phyloP scores from a whole-genome alignment of 768 basidiomycete genomes.

The Tylopilus sp. region DNA sequence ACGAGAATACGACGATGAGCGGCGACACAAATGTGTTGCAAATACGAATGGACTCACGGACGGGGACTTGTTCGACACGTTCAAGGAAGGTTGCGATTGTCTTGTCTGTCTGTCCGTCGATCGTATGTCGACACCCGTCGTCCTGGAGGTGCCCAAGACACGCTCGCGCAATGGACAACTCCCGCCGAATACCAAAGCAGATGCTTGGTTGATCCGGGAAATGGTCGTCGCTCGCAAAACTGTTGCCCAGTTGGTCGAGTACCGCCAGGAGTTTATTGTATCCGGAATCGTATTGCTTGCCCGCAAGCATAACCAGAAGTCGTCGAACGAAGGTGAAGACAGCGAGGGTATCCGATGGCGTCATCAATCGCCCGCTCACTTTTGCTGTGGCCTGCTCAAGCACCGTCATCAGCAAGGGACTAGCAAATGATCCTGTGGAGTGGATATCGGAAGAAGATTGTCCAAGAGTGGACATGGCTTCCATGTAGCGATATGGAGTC shows the following conservation, averaged over 20 bases:
- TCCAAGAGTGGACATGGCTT: slow-evolving; percentile 49
- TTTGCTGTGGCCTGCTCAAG: slow-evolving; percentile 77
- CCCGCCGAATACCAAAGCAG: slow-evolving; percentile 40
- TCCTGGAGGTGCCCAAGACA: slow-evolving; percentile 33
- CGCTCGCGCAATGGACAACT: slow-evolving; percentile 40
- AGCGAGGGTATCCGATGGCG: slow-evolving; percentile 60
- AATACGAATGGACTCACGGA: slow-evolving; percentile 40
- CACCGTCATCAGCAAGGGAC: slow-evolving; percentile 76
- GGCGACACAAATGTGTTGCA: background rate
- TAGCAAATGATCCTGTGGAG: slow-evolving; percentile 43
- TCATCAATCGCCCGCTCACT: slow-evolving; percentile 48
- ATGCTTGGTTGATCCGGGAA: slow-evolving; percentile 35
- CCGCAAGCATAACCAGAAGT: slow-evolving; percentile 53
- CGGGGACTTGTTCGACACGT: slow-evolving; percentile 38
- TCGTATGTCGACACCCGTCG: background rate
- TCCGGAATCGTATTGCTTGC: slow-evolving; percentile 47
- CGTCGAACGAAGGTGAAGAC: slow-evolving; percentile 62
- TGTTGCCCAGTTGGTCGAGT: slow-evolving; percentile 35
- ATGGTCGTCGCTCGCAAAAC: slow-evolving; percentile 28
- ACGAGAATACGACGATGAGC: background rate
- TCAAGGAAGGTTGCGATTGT: slow-evolving; percentile 43
- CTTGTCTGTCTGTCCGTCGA: background rate
- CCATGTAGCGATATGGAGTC: slow-evolving; percentile 83
- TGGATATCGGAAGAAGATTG: slow-evolving; percentile 10
- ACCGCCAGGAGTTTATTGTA: slow-evolving; percentile 33